Base-by-base conservation (phyloP, 2,329 filamentous ascomycete genomes). In the Fusarium marasasianum region DNA sequence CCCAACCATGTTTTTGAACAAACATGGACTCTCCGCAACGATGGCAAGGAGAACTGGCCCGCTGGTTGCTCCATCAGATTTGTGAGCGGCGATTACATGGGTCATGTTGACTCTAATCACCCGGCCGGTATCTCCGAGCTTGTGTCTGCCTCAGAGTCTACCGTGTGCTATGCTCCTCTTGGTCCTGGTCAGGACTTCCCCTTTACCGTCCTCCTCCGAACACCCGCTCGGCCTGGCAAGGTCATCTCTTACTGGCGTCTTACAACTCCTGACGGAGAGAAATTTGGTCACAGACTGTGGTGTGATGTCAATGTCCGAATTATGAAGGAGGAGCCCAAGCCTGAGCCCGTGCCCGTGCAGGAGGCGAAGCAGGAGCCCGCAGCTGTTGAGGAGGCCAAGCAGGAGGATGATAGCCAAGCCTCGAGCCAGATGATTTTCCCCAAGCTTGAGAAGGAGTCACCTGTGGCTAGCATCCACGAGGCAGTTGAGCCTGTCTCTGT, bases 221-320 rank as follows among this genome's bases (percentile, higher is more conserved):
- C 94, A 24, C 95, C 96, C 22, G 83, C 86, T 59, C 93, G 93
- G 55, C 84, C 90, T 62, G 95, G 96, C 63, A 93, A 92, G 82
- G 88, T 92, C 68, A 96, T 98, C 79, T 98, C 96, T 4, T 98
- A 98, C 88, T 99, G 96, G 96, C 95, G 96, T 72, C 86, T 99
- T 75, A 97, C 95, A 77, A 91, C 94, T 67, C 88, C 91, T 13
- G 91, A 94, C 65, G 95, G 95, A 31, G 86, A 89, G 73, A 93
- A 94, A 74, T 98, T 98, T 75, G 96, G 96, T 44, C 94, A 98
- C 85, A 93, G 95, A 79, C 87, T 99, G 54, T 99, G 96, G 96
- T 98, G 96, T 80, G 95, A 98, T 75, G 90, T 99, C 72, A 89
- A 90, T 57, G 94, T 98, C 75, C 84, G 87, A 76, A 77, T 79